Conservation (phyloP, 306 rosid genomes). For the Cucurbita moschata region DNA sequence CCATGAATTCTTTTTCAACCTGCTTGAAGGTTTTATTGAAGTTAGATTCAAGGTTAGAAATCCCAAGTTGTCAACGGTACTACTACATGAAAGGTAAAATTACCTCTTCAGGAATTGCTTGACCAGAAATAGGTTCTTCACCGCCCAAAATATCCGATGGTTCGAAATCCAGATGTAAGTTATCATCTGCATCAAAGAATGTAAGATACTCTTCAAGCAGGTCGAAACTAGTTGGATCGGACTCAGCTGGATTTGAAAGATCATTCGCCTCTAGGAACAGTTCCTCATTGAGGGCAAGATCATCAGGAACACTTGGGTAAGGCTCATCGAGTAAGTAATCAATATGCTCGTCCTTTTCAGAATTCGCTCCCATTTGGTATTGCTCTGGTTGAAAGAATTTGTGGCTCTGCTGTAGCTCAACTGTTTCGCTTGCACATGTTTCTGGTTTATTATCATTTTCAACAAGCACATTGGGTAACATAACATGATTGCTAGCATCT, state of each 20-base stretch:
- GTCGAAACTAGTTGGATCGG: slow-evolving; percentile 22
- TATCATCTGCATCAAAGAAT: slow-evolving; percentile 36
- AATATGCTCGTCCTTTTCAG: slow-evolving; percentile 12
- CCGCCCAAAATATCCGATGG: slow-evolving; percentile 19
- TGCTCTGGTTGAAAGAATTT: slow-evolving; percentile 19
- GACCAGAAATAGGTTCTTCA: slow-evolving; percentile 27
- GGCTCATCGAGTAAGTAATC: slow-evolving; percentile 16
- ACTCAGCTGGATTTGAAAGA: slow-evolving; percentile 26
- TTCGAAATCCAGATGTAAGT: slow-evolving; percentile 30
- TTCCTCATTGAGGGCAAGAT: slow-evolving; percentile 21
- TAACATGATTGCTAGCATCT: slow-evolving; percentile 40
- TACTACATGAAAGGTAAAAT: neutral
- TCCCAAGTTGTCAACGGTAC: neutral
- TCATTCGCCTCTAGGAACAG: slow-evolving; percentile 56
- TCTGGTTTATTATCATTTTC: slow-evolving; percentile 26
- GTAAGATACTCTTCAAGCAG: slow-evolving; percentile 49
- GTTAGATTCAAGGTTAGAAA: neutral
- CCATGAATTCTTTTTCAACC: slow-evolving; percentile 9
- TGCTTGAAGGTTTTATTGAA: neutral
- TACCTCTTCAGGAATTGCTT: slow-evolving; percentile 32
- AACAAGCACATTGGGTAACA: slow-evolving; percentile 18
- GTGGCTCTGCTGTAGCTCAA: slow-evolving; percentile 9
- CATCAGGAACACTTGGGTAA: slow-evolving; percentile 19
- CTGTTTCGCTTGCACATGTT: slow-evolving; percentile 11
- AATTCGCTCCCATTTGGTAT: slow-evolving; percentile 9